Evolutionary conservation across 2,329 filamentous ascomycete species (phyloP), one percentile per base, ranked within the genome.

Genomic region (Biscogniauxia mediterranea): DNA sequence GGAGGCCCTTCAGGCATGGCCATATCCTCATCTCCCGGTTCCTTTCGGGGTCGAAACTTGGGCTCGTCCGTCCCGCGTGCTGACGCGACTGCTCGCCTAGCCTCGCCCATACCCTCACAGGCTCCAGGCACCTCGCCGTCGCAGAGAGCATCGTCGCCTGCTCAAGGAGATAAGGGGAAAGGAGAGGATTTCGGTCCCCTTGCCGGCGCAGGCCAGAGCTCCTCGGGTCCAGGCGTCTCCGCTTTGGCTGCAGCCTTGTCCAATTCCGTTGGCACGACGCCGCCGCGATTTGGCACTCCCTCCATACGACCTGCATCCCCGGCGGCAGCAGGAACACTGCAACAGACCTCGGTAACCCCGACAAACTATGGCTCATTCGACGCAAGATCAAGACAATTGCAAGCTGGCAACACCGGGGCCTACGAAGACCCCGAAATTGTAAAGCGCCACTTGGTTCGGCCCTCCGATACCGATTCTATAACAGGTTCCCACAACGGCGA

Each of bases 401-500:
- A 80, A 55, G 75, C 74, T 61, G 75, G 76, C 55, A 84, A 81
- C 54, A 77, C 81, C 50, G 86, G 82, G 21, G 87, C 89, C 4
- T 89, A 89, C 72, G 93, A 98, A 77, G 92, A 98, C 70, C 90
- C 93, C 17, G 93, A 97, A 74, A 92, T 98, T 58, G 85, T 99
- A 66, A 93, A 89, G 74, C 85, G 94, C 67, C 95, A 99, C 81
- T 78, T 96, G 69, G 92, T 97, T 20, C 86, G 89, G 71, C 88
- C 90, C 2, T 78, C 77, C 20, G 84, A 86, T 57, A 73, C 75
- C 32, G 80, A 82, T 32, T 77, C 79, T 0, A 79, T 76, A 1
- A 68, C 64, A 60, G 71, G 64, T 52, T 68, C 69, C 3, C 74
- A 69, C 28, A 71, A 68, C 46, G 73, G 77, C 51, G 81, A 82